phyloP scores from a whole-genome alignment of 345 rosid genomes.

The Ceriops tagal region DNA sequence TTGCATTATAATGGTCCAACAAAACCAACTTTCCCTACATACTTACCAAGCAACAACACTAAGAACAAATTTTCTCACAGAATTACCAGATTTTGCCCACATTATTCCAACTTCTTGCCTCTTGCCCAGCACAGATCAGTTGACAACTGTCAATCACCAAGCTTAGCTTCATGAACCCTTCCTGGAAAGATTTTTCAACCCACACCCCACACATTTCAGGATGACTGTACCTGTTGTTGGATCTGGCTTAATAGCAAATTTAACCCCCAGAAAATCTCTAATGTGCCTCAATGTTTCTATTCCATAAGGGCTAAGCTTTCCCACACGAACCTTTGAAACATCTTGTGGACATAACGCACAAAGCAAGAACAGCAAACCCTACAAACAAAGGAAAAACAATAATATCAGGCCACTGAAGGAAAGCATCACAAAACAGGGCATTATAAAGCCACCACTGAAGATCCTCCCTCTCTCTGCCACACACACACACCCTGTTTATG shows the following conservation, averaged over 20 bases:
- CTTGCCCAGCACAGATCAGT: too few species aligned
- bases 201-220: conserved; percentile 75
- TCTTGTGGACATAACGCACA: conserved; percentile 74
- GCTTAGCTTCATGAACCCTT: conserved; percentile 47
- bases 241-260: conserved; percentile 62
- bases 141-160: too few species aligned
- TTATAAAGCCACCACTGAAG: neutral
- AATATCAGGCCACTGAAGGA: conserved; percentile 3
- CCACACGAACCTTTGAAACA: conserved; percentile 80
- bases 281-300: conserved; percentile 73
- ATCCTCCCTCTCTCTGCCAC: neutral
- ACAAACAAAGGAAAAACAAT: conserved; percentile 7
- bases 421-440: neutral
- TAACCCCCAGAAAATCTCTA: conserved; percentile 66
- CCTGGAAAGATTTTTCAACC: conserved; percentile 69
- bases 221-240: conserved; percentile 65
- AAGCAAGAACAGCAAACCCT: conserved; percentile 77
- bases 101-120: too few species aligned
- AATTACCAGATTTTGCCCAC: too few species aligned
- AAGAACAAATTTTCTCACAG: too few species aligned
- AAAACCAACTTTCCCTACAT: too few species aligned
- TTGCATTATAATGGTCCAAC: too few species aligned
- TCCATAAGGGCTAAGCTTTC: conserved; percentile 72
- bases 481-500: too few species aligned
- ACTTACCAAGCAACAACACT: too few species aligned